phyloP scores from a whole-genome alignment of 2,329 filamentous ascomycete genomes.

The Aureobasidium uvarum region DNA sequence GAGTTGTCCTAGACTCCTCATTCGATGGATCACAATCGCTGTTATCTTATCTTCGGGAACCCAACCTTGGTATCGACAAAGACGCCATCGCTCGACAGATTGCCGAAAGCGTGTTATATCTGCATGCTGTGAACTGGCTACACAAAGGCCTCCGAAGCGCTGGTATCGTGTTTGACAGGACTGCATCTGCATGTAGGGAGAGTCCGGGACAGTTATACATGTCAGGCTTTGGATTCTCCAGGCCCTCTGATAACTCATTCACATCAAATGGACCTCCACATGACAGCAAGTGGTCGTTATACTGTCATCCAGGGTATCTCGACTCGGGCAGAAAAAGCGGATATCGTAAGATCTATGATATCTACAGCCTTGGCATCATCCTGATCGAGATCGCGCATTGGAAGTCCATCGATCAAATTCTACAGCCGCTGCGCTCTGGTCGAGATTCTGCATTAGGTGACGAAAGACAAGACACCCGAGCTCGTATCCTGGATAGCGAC shows the following conservation, averaged over 20 bases:
- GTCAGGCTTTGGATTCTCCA: background rate
- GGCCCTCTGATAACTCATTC: background rate
- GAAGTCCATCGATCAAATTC: background rate
- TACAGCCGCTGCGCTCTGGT: background rate
- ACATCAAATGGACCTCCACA: background rate
- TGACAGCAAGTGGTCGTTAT: background rate
- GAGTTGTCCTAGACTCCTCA: background rate
- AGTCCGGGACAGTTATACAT: background rate
- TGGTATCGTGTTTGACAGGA: background rate
- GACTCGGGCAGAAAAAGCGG: background rate
- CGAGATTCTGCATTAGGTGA: background rate
- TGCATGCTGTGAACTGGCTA: conserved; percentile 5
- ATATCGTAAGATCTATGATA: background rate
- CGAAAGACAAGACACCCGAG: background rate
- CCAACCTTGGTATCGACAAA: background rate
- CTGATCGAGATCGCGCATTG: background rate
- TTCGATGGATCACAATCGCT: background rate
- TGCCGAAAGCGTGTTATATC: background rate
- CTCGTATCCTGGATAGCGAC: background rate
- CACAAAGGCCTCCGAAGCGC: conserved; percentile 7
- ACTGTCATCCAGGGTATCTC: background rate
- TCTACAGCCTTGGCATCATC: conserved; percentile 10
- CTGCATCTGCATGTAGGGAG: background rate
- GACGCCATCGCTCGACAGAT: background rate
- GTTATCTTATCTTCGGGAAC: background rate